Conservation (phyloP, 2,329 filamentous ascomycete species). For the Sporothrix sp. region DNA sequence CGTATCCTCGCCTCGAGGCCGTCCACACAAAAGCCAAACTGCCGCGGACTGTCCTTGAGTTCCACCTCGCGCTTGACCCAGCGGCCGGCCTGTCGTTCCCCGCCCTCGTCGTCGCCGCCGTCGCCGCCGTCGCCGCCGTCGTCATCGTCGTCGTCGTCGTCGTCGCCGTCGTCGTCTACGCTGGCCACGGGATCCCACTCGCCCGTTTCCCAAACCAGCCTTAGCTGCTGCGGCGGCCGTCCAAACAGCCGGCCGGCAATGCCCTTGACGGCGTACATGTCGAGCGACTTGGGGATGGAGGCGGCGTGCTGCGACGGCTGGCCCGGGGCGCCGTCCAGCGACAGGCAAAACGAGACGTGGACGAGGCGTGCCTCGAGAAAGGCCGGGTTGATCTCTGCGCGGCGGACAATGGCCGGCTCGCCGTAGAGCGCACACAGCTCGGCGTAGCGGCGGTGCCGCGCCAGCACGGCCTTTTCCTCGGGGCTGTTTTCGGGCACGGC, state of each 20-base stretch:
- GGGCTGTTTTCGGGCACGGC: slow-evolving; percentile 43
- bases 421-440: slow-evolving; percentile 71
- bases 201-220: slow-evolving; percentile 77
- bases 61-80: slow-evolving; percentile 74
- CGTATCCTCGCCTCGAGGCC: slow-evolving; percentile 59
- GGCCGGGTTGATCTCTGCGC: slow-evolving; percentile 55
- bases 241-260: slow-evolving; percentile 63
- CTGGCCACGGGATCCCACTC: slow-evolving; percentile 74
- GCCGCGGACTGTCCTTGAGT: slow-evolving; percentile 67
- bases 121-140: slow-evolving; percentile 26
- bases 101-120: neutral
- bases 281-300: slow-evolving; percentile 63
- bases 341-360: slow-evolving; percentile 44
- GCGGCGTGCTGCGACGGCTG: slow-evolving; percentile 27
- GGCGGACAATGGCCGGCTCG: slow-evolving; percentile 53
- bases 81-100: slow-evolving; percentile 32
- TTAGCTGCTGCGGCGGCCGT: slow-evolving; percentile 52
- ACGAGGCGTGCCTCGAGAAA: slow-evolving; percentile 74
- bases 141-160: slow-evolving; percentile 43
- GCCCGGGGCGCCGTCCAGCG: slow-evolving; percentile 6
- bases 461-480: slow-evolving; percentile 46
- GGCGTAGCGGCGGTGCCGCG: slow-evolving; percentile 58
- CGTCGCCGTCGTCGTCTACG: slow-evolving; percentile 47
- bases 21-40: slow-evolving; percentile 77
- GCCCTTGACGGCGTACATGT: slow-evolving; percentile 74